A percentile compares a stretch with the other conserved stretches of the same genome.
Evolutionary conservation across 257 asterid species (phyloP).

Genomic region (Solanum commersonii): DNA sequence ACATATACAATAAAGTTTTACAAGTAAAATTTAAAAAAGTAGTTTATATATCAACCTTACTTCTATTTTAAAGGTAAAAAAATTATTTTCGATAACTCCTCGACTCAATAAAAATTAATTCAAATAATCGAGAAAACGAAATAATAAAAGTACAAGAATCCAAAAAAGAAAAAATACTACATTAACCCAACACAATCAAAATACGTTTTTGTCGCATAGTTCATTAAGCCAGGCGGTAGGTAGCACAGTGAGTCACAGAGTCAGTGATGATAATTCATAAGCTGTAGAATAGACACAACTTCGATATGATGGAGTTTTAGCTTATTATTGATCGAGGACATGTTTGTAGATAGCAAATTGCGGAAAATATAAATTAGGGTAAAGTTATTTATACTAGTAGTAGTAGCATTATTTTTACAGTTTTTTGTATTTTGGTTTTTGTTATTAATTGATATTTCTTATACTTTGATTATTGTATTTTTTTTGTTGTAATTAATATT

Average conservation of each 20-base stretch:
- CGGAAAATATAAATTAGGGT: neutral
- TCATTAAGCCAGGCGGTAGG: neutral
- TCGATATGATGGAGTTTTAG: neutral
- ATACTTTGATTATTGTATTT: too few relatives aligned
- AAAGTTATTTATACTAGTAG: too few relatives aligned
- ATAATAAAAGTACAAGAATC: too few relatives aligned
- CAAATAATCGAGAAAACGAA: neutral
- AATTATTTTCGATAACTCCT: accelerated
- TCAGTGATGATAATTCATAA: neutral
- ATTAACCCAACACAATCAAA: neutral
- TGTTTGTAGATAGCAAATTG: too few relatives aligned
- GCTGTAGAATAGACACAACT: neutral
- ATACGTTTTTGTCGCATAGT: neutral
- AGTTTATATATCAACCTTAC: too few relatives aligned
- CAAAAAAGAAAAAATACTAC: too few relatives aligned
- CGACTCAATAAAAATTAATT: neutral
- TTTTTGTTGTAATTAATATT: too few relatives aligned
- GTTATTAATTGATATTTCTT: neutral
- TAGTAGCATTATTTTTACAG: too few relatives aligned
- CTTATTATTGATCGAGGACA: neutral
- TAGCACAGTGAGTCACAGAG: neutral
- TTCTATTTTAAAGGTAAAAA: neutral
- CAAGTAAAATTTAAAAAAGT: too few relatives aligned
- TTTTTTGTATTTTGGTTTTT: too few relatives aligned
- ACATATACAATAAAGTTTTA: neutral